Evolutionary conservation across 2,329 filamentous ascomycete genomes (phyloP).

Genomic region (Trichoderma arundinaceum): DNA sequence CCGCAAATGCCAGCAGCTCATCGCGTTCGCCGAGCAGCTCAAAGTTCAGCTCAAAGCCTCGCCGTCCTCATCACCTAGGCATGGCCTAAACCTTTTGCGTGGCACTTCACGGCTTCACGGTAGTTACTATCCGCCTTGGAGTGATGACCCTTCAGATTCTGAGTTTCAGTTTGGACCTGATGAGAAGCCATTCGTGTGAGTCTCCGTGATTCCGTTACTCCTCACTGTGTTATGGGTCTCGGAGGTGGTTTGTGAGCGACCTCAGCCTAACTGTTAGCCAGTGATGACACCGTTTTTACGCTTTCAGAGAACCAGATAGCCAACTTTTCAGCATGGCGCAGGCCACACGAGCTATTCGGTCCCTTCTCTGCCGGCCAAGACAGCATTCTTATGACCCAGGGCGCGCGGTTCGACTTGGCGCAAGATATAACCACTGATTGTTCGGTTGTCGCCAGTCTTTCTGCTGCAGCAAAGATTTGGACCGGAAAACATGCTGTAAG

Average conservation of each 20-base stretch:
- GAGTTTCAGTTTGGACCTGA: slow-evolving; percentile 65
- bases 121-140: slow-evolving; percentile 85
- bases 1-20: slow-evolving; percentile 70
- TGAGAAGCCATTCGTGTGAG: slow-evolving; percentile 67
- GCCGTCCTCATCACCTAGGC: not conserved
- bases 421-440: slow-evolving; percentile 97
- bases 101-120: slow-evolving; percentile 82
- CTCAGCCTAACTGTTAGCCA: slow-evolving; percentile 42
- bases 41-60: slow-evolving; percentile 54
- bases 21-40: slow-evolving; percentile 75
- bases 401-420: slow-evolving; percentile 76
- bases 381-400: slow-evolving; percentile 60
- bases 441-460: slow-evolving; percentile 94
- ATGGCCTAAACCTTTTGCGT: slow-evolving; percentile 61
- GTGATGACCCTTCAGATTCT: slow-evolving; percentile 60
- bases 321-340: slow-evolving; percentile 84
- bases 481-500: slow-evolving; percentile 71
- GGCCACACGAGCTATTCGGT: slow-evolving; percentile 69
- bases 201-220: slow-evolving; percentile 30
- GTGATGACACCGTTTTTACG: slow-evolving; percentile 71
- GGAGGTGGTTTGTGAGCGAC: not conserved
- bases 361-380: slow-evolving; percentile 14
- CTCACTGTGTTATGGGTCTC: not conserved
- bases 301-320: slow-evolving; percentile 76
- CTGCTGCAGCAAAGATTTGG: slow-evolving; percentile 74